Evolutionary conservation across 306 rosid species (phyloP), one percentile per base, ranked within the genome.

Genomic region (Cucumis melo): DNA sequence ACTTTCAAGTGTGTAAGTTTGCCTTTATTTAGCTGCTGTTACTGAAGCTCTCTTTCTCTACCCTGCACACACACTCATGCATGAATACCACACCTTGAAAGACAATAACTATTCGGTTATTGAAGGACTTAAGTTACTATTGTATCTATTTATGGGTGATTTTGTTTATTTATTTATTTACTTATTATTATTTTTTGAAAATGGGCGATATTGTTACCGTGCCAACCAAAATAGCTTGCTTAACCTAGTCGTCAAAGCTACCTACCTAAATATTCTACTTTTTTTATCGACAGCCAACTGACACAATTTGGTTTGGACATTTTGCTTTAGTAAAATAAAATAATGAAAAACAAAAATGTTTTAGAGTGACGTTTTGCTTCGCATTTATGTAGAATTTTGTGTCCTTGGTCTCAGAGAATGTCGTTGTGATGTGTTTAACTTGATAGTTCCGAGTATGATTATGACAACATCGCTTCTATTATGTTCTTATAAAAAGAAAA

Each of bases 1-100:
- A 92, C 87, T 92, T 91, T 81, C 99, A 94, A 94, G 97, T 92
- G 91, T 92, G 97, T 94, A 92, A 94, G 99, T 91, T 81, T 83
- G 86, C 82, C 92, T 64, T 90, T 21, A 85, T 89, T 66, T 89
- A 87, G 36, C 77, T 80, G 73, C 27, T 64, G 78, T 68, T 78
- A 59, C 57, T 77, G 51, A 60, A 56, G 32, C 77, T 32, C 68
- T 79, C 42, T 81, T 21, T 68, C 56, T 42, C 17, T 12, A 2
- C 29, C 74, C 12, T 38, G 8, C 11, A 21, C n/a, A 42, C 16
- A 70, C 75, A 70, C 75, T 10, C 39, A 8, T 46, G 57, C 75
- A 46, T 10, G 44, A 39, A 8, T 39, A 39, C 10, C 9, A 39
- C 44, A 8, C 44, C 44, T 39, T 39, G 10, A 39, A 39, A 39